phyloP scores from a whole-genome alignment of 345 rosid species.

The Citrus maxima region DNA sequence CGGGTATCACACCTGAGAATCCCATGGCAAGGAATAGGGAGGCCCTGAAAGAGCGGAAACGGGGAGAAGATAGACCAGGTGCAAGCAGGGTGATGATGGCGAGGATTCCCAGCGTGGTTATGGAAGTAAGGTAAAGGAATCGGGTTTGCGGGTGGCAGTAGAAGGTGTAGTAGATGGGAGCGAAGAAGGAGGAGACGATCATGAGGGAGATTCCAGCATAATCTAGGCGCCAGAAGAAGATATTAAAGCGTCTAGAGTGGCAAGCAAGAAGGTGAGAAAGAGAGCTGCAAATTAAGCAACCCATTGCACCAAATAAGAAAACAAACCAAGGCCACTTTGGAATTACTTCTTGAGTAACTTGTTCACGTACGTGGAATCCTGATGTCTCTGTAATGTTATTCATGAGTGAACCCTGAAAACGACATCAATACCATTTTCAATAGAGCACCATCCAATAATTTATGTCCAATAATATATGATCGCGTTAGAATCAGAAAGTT shows the following conservation, averaged over 20 bases:
- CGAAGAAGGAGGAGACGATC: slow-evolving; percentile 88
- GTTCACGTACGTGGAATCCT: slow-evolving; percentile 20
- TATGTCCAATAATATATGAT: neutral
- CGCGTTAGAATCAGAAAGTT: neutral
- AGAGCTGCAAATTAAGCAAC: slow-evolving; percentile 81
- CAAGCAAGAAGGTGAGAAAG: slow-evolving; percentile 93
- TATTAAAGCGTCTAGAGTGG: slow-evolving; percentile 66
- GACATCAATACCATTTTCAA: slow-evolving; percentile 1
- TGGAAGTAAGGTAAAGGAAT: slow-evolving; percentile 64
- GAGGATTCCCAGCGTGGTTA: slow-evolving; percentile 58
- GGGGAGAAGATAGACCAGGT: slow-evolving; percentile 58
- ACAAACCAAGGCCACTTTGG: slow-evolving; percentile 94
- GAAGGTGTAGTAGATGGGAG: slow-evolving; percentile 85
- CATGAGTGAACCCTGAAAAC: slow-evolving; percentile 50
- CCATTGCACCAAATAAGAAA: slow-evolving; percentile 81
- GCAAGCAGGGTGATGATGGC: slow-evolving; percentile 78
- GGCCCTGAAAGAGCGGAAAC: slow-evolving; percentile 69
- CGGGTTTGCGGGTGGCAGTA: slow-evolving; percentile 61
- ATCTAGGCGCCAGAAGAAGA: slow-evolving; percentile 95
- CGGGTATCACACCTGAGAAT: slow-evolving; percentile 76
- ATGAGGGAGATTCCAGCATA: slow-evolving; percentile 90
- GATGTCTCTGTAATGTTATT: slow-evolving; percentile 31
- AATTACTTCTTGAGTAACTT: slow-evolving; percentile 29
- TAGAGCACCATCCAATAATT: neutral
- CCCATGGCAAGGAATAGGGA: slow-evolving; percentile 84